Evolutionary conservation across 2,329 filamentous ascomycete species (phyloP).

Genomic region (Epichloe baconii): DNA sequence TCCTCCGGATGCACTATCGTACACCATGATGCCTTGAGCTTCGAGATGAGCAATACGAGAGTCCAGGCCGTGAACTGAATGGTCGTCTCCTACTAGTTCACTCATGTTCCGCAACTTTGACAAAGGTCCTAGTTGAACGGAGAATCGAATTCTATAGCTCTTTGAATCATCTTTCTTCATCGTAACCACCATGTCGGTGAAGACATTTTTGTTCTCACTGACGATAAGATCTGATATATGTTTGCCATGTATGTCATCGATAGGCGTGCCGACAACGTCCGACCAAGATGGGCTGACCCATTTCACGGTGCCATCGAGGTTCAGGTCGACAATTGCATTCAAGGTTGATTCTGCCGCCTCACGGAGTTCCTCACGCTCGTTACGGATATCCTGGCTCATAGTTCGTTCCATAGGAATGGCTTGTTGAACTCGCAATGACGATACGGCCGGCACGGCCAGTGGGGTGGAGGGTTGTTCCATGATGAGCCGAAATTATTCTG

Average conservation of each 20-base stretch:
- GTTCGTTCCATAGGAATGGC: slow-evolving; percentile 47
- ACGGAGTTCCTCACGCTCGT: slow-evolving; percentile 85
- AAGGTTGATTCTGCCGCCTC: slow-evolving; percentile 92
- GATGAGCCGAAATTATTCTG: neutral
- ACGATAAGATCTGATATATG: slow-evolving; percentile 71
- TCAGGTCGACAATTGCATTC: slow-evolving; percentile 91
- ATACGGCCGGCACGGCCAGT: slow-evolving; percentile 40
- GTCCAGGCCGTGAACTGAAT: slow-evolving; percentile 21
- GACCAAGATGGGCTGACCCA: slow-evolving; percentile 97
- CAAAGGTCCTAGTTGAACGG: slow-evolving; percentile 53
- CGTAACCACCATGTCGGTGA: slow-evolving; percentile 70
- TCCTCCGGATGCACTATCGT: slow-evolving; percentile 72
- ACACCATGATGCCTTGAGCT: slow-evolving; percentile 97
- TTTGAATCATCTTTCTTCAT: slow-evolving; percentile 89
- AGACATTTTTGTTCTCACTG: slow-evolving; percentile 64
- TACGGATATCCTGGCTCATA: slow-evolving; percentile 78
- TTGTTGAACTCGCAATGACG: slow-evolving; percentile 36
- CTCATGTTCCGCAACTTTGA: slow-evolving; percentile 48
- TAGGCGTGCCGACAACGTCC: slow-evolving; percentile 74
- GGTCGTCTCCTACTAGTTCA: slow-evolving; percentile 22
- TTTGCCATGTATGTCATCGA: slow-evolving; percentile 60
- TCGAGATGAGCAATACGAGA: slow-evolving; percentile 60
- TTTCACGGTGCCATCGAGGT: slow-evolving; percentile 77
- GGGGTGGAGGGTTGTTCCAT: slow-evolving; percentile 29
- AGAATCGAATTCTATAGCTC: slow-evolving; percentile 80